These are phyloP conservation scores for Cercospora sp. DNA, from an alignment of 2,329 filamentous ascomycete genomes.

Conservation along the genomic window DNA sequence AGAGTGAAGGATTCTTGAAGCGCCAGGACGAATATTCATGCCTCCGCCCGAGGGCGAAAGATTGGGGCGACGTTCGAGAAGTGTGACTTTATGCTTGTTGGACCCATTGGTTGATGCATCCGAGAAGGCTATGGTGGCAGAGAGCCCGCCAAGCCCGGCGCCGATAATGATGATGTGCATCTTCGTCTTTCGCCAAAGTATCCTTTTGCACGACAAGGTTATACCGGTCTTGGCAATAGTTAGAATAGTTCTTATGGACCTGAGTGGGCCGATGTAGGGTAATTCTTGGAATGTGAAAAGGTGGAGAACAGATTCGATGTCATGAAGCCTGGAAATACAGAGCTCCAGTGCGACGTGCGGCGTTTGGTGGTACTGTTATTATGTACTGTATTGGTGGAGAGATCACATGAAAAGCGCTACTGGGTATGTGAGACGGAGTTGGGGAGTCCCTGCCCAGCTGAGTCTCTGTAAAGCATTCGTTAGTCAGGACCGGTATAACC, in stretches of 20 bases:
- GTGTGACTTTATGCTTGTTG: constrained; percentile 29
- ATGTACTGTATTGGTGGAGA: neutral
- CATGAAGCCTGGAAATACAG: neutral
- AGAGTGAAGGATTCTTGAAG: constrained; percentile 17
- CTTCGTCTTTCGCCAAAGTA: neutral
- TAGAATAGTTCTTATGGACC: neutral
- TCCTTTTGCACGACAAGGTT: neutral
- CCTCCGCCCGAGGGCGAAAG: constrained; percentile 17
- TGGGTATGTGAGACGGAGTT: neutral
- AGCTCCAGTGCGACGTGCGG: neutral
- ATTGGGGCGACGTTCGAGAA: constrained; percentile 23
- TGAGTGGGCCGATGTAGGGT: neutral
- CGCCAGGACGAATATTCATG: constrained; percentile 22
- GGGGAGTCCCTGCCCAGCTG: neutral
- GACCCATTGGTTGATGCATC: neutral
- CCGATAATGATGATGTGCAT: constrained; percentile 30
- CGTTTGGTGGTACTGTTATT: neutral
- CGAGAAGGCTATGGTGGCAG: constrained; percentile 30
- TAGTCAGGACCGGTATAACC: neutral
- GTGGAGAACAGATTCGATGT: too few relatives aligned
- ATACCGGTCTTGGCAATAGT: neutral
- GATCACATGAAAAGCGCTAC: neutral
- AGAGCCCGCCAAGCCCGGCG: constrained; percentile 26
- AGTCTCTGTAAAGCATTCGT: neutral
- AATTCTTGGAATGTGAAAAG: neutral